Base-by-base conservation (phyloP, 371 early-diverging fungal species). In the Cokeromyces recurvatus region DNA sequence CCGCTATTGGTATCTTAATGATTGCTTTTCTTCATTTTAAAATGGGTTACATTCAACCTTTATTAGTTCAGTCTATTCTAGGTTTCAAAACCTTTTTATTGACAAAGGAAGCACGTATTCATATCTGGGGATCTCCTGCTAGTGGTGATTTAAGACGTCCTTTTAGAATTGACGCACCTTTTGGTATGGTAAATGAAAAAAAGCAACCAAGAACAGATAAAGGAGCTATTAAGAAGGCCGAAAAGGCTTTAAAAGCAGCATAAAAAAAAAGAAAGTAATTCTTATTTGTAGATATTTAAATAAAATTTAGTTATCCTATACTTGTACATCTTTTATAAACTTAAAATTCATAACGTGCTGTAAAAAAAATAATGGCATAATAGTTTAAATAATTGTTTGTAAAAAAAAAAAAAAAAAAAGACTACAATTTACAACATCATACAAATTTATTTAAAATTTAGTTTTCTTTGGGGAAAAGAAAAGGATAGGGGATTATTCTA, bases 11-110 rank as follows among this genome's bases (percentile, higher is more conserved):
- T 29, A 56, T 84, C 32, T 78, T 62, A 14, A 66, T 92, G 41
- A 76, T 91, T 55, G 64, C 67, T 11, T 77, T 86, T 39, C 70
- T 92, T 63, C 87, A 92, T 69, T 79, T 85, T 62, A 80, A 89
- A 61, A 90, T 81, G 59, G 86, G 86, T 20, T 91, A 86, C 55
- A 75, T 89, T 40, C 89, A 91, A 51, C 94, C 94, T 4, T 67
- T 92, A 19, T 66, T 90, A 29, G 68, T 90, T 50, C 92, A 92
- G 71, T 78, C 82, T 15, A 66, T 90, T 48, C 63, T 92, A 22
- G 86, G 85, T 5, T 48, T 87, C 58, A 74, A 82, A 64, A 77
- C 77, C 51, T 53, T 86, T 35, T 62, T 73, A 41, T 64, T 70
- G 47, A 78, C 71, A 57, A 85, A 77, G 56, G 62, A 86, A 25